These are phyloP conservation scores for Allantophomopsis lycopodina DNA, from an alignment of 2,329 filamentous ascomycete genomes.

Conservation along the genomic window DNA sequence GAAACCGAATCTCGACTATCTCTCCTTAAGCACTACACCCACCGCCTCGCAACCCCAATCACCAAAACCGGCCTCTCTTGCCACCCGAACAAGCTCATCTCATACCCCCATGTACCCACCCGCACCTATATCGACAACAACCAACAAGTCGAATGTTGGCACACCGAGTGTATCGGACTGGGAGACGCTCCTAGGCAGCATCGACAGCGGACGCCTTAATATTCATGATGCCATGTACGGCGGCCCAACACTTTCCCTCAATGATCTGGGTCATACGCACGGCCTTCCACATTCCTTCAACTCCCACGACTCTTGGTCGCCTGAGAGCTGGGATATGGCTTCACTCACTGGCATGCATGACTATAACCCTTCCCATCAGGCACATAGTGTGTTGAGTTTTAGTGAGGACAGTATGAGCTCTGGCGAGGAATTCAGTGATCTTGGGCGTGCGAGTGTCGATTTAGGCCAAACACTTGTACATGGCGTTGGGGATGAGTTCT, in stretches of 20 bases:
- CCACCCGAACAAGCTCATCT: slow-evolving; percentile 26
- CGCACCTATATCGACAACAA: slow-evolving; percentile 24
- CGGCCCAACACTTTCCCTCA: slow-evolving; percentile 30
- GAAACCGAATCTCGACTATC: slow-evolving; percentile 42
- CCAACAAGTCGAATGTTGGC: slow-evolving; percentile 27
- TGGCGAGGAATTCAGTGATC: slow-evolving; percentile 24
- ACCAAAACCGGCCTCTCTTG: slow-evolving; percentile 14
- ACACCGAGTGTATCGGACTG: slow-evolving; percentile 50
- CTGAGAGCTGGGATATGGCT: slow-evolving; percentile 34
- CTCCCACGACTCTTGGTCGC: slow-evolving; percentile 32
- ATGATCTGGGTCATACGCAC: slow-evolving; percentile 3
- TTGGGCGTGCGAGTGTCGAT: slow-evolving; percentile 7
- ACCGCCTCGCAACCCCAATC: slow-evolving; percentile 34
- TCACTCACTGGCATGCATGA: slow-evolving; percentile 24
- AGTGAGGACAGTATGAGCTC: slow-evolving; percentile 45
- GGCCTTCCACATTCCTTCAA: slow-evolving; percentile 5
- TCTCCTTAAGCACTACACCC: slow-evolving; percentile 33
- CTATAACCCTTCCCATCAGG: slow-evolving; percentile 15
- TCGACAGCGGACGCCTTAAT: slow-evolving; percentile 69
- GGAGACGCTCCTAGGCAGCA: slow-evolving; percentile 67
- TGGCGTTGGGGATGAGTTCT: slow-evolving; percentile 6
- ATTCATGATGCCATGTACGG: slow-evolving; percentile 79
- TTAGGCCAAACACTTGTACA: slow-evolving; percentile 7
- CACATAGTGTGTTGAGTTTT: slow-evolving; percentile 43
- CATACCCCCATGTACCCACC: slow-evolving; percentile 17